phyloP scores from a whole-genome alignment of 2,329 filamentous ascomycete genomes.

The Penicillium sp. region DNA sequence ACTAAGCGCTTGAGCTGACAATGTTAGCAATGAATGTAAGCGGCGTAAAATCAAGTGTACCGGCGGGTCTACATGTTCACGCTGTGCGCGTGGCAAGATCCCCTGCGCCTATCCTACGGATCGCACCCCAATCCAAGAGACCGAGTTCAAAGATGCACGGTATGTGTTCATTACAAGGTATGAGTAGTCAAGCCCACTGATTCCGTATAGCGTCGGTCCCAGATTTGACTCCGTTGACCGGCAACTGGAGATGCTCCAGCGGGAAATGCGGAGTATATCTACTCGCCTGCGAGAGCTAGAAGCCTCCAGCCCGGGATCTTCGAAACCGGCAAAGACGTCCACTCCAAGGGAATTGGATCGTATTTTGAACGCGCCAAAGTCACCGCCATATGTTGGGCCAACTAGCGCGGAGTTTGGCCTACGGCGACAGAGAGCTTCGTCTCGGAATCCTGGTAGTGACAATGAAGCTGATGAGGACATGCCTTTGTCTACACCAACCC shows the following conservation, averaged over 20 bases:
- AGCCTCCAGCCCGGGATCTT: slow-evolving; percentile 20
- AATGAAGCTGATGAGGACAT: slow-evolving; percentile 30
- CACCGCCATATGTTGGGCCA: slow-evolving; percentile 43
- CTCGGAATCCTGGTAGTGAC: background rate
- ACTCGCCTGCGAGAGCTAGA: slow-evolving; percentile 39
- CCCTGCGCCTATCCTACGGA: slow-evolving; percentile 70
- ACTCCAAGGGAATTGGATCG: slow-evolving; percentile 31
- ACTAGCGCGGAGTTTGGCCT: slow-evolving; percentile 47
- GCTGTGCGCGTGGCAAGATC: slow-evolving; percentile 67
- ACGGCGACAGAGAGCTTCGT: slow-evolving; percentile 17
- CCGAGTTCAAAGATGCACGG: slow-evolving; percentile 30
- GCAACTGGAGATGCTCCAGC: slow-evolving; percentile 37
- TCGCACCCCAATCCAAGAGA: slow-evolving; percentile 47
- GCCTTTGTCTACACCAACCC: slow-evolving; percentile 27
- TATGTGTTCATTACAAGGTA: slow-evolving; percentile 7
- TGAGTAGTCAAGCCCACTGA: background rate
- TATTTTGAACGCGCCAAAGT: slow-evolving; percentile 41
- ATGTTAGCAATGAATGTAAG: slow-evolving; percentile 71
- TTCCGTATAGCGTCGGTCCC: slow-evolving; percentile 22
- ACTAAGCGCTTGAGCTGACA: background rate
- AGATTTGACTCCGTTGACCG: slow-evolving; percentile 36
- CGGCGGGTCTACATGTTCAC: slow-evolving; percentile 69
- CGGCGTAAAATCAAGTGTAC: slow-evolving; percentile 78
- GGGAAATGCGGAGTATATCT: slow-evolving; percentile 40
- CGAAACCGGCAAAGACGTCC: slow-evolving; percentile 18